Conservation (phyloP, 306 rosid species). For the Dalbergia cochinchinensis region DNA sequence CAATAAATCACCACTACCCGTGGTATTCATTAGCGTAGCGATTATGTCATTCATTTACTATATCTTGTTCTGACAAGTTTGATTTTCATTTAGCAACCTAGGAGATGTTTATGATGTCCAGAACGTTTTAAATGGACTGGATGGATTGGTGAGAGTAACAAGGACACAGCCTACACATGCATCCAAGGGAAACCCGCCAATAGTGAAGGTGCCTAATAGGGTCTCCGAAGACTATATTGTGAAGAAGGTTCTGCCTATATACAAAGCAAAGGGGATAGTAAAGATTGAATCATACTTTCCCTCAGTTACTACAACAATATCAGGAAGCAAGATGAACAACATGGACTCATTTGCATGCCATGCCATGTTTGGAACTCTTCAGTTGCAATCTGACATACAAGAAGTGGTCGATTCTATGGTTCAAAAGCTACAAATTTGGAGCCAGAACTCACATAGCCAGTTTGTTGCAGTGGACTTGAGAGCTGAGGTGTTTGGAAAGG, state of each 20-base stretch:
- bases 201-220: conserved; percentile 48
- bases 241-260: conserved; percentile 47
- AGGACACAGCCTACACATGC: conserved; percentile 35
- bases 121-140: conserved; percentile 28
- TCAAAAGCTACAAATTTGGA: conserved; percentile 42
- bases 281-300: conserved; percentile 56
- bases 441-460: conserved; percentile 32
- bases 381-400: conserved; percentile 41
- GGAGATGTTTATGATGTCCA: conserved; percentile 56
- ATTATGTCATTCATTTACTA: background rate
- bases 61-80: background rate
- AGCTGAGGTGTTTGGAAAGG: conserved; percentile 27
- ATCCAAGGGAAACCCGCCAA: conserved; percentile 31
- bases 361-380: conserved; percentile 54
- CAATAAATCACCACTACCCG: background rate
- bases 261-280: conserved; percentile 43
- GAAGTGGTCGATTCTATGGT: conserved; percentile 40
- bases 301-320: conserved; percentile 37
- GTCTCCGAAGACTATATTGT: conserved; percentile 45
- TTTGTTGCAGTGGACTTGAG: conserved; percentile 53
- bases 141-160: conserved; percentile 51
- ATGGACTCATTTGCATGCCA: conserved; percentile 47
- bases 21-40: background rate
- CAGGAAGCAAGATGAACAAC: conserved; percentile 19
- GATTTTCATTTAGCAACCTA: conserved; percentile 45